phyloP scores from a whole-genome alignment of 2,329 filamentous ascomycete genomes.

The Proliferodiscus dingleyae region DNA sequence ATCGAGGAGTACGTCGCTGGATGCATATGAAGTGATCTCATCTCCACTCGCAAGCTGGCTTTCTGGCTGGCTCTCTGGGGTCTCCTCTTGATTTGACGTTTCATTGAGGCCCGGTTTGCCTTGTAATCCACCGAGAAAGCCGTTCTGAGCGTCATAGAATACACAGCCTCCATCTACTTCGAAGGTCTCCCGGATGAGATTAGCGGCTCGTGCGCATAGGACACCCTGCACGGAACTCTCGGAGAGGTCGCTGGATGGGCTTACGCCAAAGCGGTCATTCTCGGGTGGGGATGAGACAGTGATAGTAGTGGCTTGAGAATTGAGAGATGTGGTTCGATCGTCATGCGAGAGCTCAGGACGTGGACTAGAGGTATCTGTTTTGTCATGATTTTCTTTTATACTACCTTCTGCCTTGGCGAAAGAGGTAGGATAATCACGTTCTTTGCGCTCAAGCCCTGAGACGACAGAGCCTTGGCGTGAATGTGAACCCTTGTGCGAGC shows the following conservation, averaged over 20 bases:
- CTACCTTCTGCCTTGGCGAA: slow-evolving; percentile 19
- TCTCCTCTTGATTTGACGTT: slow-evolving; percentile 4
- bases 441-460: slow-evolving; percentile 22
- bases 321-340: slow-evolving; percentile 16
- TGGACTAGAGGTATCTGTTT: neutral
- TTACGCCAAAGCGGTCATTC: slow-evolving; percentile 5
- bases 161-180: slow-evolving; percentile 31
- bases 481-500: slow-evolving; percentile 11
- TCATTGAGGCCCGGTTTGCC: neutral
- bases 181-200: slow-evolving; percentile 31
- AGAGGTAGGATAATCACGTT: slow-evolving; percentile 23
- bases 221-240: slow-evolving; percentile 25
- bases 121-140: slow-evolving; percentile 20
- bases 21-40: slow-evolving; percentile 8
- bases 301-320: slow-evolving; percentile 11
- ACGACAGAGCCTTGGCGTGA: slow-evolving; percentile 11
- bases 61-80: slow-evolving; percentile 10
- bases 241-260: slow-evolving; percentile 18
- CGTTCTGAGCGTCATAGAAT: slow-evolving; percentile 31
- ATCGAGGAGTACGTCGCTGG: too few relatives aligned
- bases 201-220: slow-evolving; percentile 30
- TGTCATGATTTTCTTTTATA: slow-evolving; percentile 1
- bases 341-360: slow-evolving; percentile 13
- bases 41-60: slow-evolving; percentile 15
- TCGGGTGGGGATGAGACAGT: slow-evolving; percentile 17